Percentiles rank a stretch among this genome's conserved stretches.
Conservation (phyloP, 805 yeast species). For the Candida berthetii region DNA sequence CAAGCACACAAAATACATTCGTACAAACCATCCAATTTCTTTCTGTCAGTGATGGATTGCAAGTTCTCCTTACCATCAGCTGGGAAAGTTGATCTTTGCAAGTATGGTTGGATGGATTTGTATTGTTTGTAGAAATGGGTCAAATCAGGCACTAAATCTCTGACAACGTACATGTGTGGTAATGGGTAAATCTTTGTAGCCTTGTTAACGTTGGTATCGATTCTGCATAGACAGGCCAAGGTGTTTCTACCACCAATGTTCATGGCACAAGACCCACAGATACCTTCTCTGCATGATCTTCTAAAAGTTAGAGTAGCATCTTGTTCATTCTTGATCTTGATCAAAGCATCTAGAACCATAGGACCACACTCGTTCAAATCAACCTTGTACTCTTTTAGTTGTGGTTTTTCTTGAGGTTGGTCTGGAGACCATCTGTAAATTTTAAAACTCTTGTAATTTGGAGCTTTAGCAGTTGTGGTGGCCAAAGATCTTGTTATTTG, state of each 20-base stretch:
- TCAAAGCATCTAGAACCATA: constrained; percentile 91
- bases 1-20: constrained; percentile 98
- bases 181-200: constrained; percentile 89
- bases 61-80: constrained; percentile 89
- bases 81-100: constrained; percentile 75
- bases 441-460: constrained; percentile 75
- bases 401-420: constrained; percentile 87
- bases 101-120: constrained; percentile 94
- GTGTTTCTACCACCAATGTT: constrained; percentile 98
- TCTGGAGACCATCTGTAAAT: constrained; percentile 99
- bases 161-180: constrained; percentile 97
- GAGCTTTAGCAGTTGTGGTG: constrained; percentile 47
- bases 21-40: constrained; percentile 92
- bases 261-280: constrained; percentile 99
- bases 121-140: constrained; percentile 98
- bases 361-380: constrained; percentile 95
- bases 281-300: constrained; percentile 99
- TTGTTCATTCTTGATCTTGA: constrained; percentile 94
- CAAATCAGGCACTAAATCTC: constrained; percentile 96
- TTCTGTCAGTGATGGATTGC: constrained; percentile 89
- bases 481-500: constrained; percentile 20
- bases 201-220: constrained; percentile 71
- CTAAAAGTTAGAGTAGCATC: constrained; percentile 94
- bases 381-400: constrained; percentile 73
- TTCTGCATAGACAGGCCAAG: constrained; percentile 91